These are phyloP conservation scores for Actinomortierella wolfii DNA, from an alignment of 371 early-diverging fungal species.

Conservation along the genomic window DNA sequence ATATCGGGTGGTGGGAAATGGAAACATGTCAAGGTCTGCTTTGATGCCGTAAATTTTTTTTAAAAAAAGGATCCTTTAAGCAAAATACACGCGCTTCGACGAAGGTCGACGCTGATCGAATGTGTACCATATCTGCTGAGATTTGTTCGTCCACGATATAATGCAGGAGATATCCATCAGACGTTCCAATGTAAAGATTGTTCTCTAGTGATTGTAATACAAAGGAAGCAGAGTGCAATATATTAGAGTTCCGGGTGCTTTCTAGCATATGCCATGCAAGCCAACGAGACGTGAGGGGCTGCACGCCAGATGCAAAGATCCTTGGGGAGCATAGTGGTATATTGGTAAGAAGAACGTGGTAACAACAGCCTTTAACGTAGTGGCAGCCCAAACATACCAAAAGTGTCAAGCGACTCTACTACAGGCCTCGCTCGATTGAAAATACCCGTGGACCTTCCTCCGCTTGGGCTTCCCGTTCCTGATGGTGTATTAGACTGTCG, in stretches of 20 bases:
- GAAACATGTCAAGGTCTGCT: not conserved
- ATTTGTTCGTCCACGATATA: conserved; percentile 62
- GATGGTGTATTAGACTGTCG: conserved; percentile 10
- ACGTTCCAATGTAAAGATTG: conserved; percentile 75
- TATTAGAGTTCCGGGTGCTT: too few species aligned
- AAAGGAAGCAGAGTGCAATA: too few species aligned
- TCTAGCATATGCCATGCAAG: too few species aligned
- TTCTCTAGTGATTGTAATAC: conserved; percentile 50
- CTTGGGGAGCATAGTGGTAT: too few species aligned
- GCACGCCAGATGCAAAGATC: too few species aligned
- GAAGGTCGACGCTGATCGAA: not conserved
- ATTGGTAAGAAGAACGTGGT: too few species aligned
- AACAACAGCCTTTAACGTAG: not conserved
- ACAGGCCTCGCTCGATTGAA: conserved; percentile 23
- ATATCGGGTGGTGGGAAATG: not conserved
- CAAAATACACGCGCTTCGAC: too few species aligned
- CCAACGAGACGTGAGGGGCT: too few species aligned
- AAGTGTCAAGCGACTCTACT: conserved; percentile 60
- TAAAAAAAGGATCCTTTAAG: too few species aligned
- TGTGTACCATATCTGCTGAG: conserved; percentile 28
- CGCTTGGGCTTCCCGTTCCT: conserved; percentile 11
- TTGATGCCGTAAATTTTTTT: too few species aligned
- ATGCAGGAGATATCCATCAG: conserved; percentile 73
- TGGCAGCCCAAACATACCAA: conserved; percentile 50
- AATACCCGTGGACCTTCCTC: conserved; percentile 27